Percentiles rank a stretch among this genome's conserved stretches.
These are phyloP conservation scores for Nothophytophthora sp. DNA, from an alignment of 352 stramenopile species.

Conservation along the genomic window DNA sequence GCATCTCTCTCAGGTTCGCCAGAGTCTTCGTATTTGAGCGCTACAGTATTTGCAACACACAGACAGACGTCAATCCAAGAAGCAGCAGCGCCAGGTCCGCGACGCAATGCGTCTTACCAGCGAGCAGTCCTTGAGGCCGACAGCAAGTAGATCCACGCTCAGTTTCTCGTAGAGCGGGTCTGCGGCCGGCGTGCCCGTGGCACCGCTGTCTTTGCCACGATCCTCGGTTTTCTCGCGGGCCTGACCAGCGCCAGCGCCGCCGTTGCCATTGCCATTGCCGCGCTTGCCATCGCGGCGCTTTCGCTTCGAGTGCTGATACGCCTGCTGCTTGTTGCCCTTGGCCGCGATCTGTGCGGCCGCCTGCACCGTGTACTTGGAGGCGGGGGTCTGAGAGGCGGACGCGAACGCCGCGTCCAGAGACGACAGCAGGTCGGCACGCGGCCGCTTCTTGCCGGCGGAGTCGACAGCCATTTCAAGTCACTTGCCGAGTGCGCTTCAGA, in stretches of 20 bases:
- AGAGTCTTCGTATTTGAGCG: slow-evolving; percentile 24
- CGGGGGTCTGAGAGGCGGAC: slow-evolving; percentile 19
- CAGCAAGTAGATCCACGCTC: slow-evolving; percentile 38
- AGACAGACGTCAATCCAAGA: too few species aligned
- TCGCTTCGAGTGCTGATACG: slow-evolving; percentile 65
- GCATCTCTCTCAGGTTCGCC: slow-evolving; percentile 22
- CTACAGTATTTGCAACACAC: slow-evolving; percentile 13
- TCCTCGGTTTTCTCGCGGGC: too few species aligned
- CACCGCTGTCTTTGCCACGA: too few species aligned
- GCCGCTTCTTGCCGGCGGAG: slow-evolving; percentile 73
- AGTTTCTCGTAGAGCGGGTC: slow-evolving; percentile 67
- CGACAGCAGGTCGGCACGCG: slow-evolving; percentile 69
- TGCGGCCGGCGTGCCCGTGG: slow-evolving; percentile 6
- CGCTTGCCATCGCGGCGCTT: slow-evolving; percentile 46
- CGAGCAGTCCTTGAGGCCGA: slow-evolving; percentile 75
- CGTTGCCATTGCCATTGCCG: slow-evolving; percentile 3
- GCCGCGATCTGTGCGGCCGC: slow-evolving; percentile 41
- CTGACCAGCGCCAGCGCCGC: slow-evolving; percentile 3
- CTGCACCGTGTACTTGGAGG: slow-evolving; percentile 75
- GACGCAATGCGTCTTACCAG: too few species aligned
- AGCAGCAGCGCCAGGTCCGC: background rate
- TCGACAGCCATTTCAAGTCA: too few species aligned
- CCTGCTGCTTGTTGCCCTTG: slow-evolving; percentile 52
- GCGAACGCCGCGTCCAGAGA: slow-evolving; percentile 78
- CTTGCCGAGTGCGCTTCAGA: too few species aligned